These are phyloP conservation scores for Saksenaea oblongispora DNA, from an alignment of 371 early-diverging fungal genomes.

Conservation along the genomic window DNA sequence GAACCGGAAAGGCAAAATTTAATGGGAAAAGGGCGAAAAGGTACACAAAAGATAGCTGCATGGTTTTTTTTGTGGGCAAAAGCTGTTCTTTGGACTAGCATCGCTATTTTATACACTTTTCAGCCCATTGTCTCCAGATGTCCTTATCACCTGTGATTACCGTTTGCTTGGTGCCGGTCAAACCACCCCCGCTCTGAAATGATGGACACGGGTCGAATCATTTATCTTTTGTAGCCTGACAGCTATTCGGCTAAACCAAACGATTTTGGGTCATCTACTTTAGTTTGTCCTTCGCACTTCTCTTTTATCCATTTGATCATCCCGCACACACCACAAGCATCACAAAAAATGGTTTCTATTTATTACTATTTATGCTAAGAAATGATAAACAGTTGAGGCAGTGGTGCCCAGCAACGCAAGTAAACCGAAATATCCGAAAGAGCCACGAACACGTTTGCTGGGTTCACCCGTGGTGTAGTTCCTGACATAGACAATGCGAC, in stretches of 20 bases:
- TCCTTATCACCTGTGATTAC: neutral
- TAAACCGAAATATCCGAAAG: constrained; percentile 44
- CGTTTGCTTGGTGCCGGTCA: neutral
- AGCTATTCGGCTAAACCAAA: no score
- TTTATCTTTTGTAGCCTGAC: no score
- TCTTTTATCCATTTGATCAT: neutral
- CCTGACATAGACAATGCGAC: constrained; percentile 45
- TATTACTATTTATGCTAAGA: neutral
- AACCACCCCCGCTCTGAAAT: neutral
- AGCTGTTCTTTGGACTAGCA: neutral
- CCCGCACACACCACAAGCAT: neutral
- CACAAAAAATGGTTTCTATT: neutral
- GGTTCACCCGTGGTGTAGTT: constrained; percentile 65
- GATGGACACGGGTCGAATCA: no score
- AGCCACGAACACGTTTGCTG: constrained; percentile 44
- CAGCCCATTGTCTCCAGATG: neutral
- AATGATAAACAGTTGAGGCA: constrained; percentile 20
- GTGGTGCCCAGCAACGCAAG: constrained; percentile 45
- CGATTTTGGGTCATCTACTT: no score
- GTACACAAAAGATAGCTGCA: neutral
- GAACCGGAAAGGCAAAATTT: neutral
- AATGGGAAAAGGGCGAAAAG: neutral
- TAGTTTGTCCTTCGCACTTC: no score
- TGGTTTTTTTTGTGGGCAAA: neutral
- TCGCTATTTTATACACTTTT: neutral